These are phyloP conservation scores for Orbilia ellipsospora DNA, from an alignment of 2,329 filamentous ascomycete genomes.

Conservation along the genomic window DNA sequence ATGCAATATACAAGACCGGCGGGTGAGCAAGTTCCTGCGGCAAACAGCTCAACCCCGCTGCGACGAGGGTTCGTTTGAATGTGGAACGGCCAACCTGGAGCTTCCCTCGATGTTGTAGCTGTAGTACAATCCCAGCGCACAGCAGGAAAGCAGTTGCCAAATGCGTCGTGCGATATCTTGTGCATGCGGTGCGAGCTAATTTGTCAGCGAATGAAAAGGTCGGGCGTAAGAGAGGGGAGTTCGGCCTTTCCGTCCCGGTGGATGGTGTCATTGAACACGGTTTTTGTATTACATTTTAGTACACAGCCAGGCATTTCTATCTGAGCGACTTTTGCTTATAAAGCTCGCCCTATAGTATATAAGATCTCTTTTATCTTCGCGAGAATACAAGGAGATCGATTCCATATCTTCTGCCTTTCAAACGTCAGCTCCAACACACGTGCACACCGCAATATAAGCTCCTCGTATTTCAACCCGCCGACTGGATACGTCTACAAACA, in stretches of 20 bases:
- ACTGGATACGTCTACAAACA: background rate
- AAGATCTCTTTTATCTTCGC: background rate
- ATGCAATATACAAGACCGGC: background rate
- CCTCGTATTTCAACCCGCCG: background rate
- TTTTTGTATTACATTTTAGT: background rate
- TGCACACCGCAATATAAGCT: too few relatives aligned
- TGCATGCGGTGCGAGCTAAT: constrained; percentile 14
- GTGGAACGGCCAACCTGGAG: background rate
- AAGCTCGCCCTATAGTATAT: constrained; percentile 4
- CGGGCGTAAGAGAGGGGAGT: constrained; percentile 27
- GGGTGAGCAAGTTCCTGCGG: constrained; percentile 42
- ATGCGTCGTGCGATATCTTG: constrained; percentile 10
- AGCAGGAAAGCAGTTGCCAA: constrained; percentile 17
- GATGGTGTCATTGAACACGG: background rate
- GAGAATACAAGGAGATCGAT: background rate
- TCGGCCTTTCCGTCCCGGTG: constrained; percentile 24
- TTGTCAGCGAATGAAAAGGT: constrained; percentile 19
- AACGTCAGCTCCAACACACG: background rate
- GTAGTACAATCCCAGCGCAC: background rate
- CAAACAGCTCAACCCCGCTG: constrained; percentile 20
- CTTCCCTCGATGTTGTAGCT: background rate
- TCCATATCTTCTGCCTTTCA: background rate
- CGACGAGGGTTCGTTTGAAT: background rate
- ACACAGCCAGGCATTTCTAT: background rate
- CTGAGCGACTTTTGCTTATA: constrained; percentile 24